phyloP scores from a whole-genome alignment of 495 filamentous ascomycete genomes.

The Lichenothelia convexa region DNA sequence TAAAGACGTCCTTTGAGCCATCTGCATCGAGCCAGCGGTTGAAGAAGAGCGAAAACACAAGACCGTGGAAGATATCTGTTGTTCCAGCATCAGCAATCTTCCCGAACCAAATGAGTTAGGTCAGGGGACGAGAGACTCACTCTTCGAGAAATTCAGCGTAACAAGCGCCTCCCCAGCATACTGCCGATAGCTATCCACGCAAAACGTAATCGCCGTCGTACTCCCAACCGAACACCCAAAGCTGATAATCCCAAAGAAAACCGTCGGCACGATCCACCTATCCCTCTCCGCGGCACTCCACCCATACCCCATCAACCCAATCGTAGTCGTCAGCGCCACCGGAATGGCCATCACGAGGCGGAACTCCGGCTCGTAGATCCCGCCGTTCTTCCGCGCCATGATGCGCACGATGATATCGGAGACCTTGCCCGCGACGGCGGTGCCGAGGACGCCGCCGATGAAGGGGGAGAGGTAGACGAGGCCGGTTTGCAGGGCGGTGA shows the following conservation, averaged over 20 bases:
- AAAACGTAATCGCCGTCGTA: conserved; percentile 90
- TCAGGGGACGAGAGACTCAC: conserved; percentile 20
- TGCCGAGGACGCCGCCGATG: conserved; percentile 73
- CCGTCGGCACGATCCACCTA: conserved; percentile 75
- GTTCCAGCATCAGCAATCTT: conserved; percentile 1
- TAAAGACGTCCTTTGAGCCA: conserved; percentile 59
- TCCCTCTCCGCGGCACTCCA: conserved; percentile 66
- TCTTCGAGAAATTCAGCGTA: conserved; percentile 88
- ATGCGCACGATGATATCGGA: conserved; percentile 65
- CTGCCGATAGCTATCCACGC: conserved; percentile 81
- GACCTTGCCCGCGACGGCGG: conserved; percentile 75
- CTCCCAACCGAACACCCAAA: conserved; percentile 86
- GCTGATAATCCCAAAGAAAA: conserved; percentile 83
- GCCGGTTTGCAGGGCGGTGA: conserved; percentile 61
- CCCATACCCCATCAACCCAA: conserved; percentile 85
- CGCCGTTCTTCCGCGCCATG: conserved; percentile 72
- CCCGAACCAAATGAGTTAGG: not conserved
- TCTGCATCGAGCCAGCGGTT: conserved; percentile 62
- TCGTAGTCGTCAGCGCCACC: conserved; percentile 56
- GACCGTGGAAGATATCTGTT: conserved; percentile 64
- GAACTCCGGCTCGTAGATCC: conserved; percentile 93
- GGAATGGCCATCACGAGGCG: conserved; percentile 80
- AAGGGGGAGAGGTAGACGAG: conserved; percentile 84
- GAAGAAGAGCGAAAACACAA: conserved; percentile 84
- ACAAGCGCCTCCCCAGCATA: conserved; percentile 92